Evolutionary conservation across 2,329 filamentous ascomycete genomes (phyloP), one percentile per base, ranked within the genome.

Genomic region (Moelleriella libera): DNA sequence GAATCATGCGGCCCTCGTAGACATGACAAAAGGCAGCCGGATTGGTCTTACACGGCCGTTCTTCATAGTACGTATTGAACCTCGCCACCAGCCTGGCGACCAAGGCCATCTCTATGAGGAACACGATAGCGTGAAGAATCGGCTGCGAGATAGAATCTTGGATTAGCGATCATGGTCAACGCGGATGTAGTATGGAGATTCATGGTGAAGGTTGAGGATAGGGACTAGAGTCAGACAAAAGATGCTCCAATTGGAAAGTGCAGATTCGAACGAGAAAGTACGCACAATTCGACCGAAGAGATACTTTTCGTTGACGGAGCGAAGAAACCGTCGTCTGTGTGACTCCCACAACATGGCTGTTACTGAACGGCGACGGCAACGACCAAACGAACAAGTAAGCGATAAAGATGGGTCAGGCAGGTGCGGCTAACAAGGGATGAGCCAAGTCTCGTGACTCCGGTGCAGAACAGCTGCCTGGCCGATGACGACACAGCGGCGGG

Each of bases 11-110:
- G 46, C 14, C 3, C 6, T 32, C 5, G 28, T 6, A 29, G n/a
- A 32, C 28, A 39, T 28, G 30, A 28, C 21, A n/a, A 21, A 30
- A 29, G 44, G 37, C 6, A 21, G 8, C 5, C 9, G 39, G 42
- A 47, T 44, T 28, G 21, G 47, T 62, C 75, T 55, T 74, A 89
- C 85, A 72, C 60, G 90, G 92, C 60, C 86, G 85, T 61, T 88
- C 82, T 55, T 87, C 83, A 76, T 97, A 98, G 70, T 94, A 95
- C 55, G 80, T 76, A 68, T 95, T 96, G 74, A 94, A 98, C 62
- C 88, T 86, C 57, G 86, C 78, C 43, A 83, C 82, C 48, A 98
- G 71, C 54, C 92, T 77, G 55, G 83, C 85, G 52, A 90, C 78
- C 64, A 94, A 81, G 49, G 80, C 81, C 80, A 97, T 86, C 68